phyloP scores from a whole-genome alignment of 768 basidiomycete genomes.

The Tricholoma matsutake region DNA sequence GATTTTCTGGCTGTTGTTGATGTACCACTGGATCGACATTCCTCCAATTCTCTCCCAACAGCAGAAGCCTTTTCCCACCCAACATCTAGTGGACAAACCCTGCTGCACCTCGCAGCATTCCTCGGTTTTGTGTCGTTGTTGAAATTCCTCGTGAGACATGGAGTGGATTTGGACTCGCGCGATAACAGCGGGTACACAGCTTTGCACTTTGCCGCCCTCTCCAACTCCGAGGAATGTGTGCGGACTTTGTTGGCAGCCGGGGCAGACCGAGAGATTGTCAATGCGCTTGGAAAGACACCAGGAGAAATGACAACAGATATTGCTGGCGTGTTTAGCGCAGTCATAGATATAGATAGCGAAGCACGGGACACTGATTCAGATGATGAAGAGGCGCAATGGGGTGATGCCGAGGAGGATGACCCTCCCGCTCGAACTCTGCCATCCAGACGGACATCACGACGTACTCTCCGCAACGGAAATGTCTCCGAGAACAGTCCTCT shows the following conservation, averaged over 20 bases:
- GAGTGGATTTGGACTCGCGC: slow-evolving; percentile 76
- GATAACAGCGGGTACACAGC: slow-evolving; percentile 92
- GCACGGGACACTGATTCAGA: slow-evolving; percentile 24
- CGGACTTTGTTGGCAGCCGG: slow-evolving; percentile 71
- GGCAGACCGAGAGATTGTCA: slow-evolving; percentile 75
- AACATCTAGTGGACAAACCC: slow-evolving; percentile 74
- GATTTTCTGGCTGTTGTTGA: slow-evolving; percentile 82
- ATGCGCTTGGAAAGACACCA: slow-evolving; percentile 67
- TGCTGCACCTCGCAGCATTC: slow-evolving; percentile 85
- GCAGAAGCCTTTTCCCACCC: slow-evolving; percentile 64
- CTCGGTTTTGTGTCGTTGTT: slow-evolving; percentile 73
- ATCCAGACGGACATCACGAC: slow-evolving; percentile 32
- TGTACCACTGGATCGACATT: slow-evolving; percentile 45
- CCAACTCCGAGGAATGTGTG: slow-evolving; percentile 60
- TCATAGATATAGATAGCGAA: slow-evolving; percentile 24
- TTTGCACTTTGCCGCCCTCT: slow-evolving; percentile 79
- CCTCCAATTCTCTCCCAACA: slow-evolving; percentile 41
- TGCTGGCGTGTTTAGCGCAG: slow-evolving; percentile 28
- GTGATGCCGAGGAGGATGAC: slow-evolving; percentile 68
- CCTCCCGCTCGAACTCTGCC: slow-evolving; percentile 32
- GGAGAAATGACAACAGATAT: slow-evolving; percentile 51
- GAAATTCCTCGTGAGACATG: slow-evolving; percentile 65
- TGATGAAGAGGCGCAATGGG: slow-evolving; percentile 59
- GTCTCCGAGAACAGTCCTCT: slow-evolving; percentile 29
- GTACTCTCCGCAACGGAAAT: slow-evolving; percentile 26